A percentile compares a stretch with the other conserved stretches of the same genome.
Evolutionary conservation across 2,329 filamentous ascomycete species (phyloP).

Genomic region (Cadophora sp.): DNA sequence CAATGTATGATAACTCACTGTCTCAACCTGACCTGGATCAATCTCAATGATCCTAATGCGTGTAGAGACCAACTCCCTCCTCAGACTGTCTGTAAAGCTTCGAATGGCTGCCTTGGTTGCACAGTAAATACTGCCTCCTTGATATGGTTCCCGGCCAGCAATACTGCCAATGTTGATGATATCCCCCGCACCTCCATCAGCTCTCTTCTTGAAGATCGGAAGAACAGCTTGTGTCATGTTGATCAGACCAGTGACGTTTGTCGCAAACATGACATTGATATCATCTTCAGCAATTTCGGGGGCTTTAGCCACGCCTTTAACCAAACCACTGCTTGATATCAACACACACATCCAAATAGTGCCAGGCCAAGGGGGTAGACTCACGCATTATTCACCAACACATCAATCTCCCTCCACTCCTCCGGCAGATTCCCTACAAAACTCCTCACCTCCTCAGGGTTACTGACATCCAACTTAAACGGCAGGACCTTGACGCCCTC

Average conservation of each 20-base stretch:
- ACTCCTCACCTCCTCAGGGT: slow-evolving; percentile 71
- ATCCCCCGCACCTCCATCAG: slow-evolving; percentile 80
- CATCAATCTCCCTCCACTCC: slow-evolving; percentile 84
- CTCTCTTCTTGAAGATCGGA: slow-evolving; percentile 74
- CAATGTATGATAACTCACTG: slow-evolving; percentile 54
- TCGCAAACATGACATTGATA: slow-evolving; percentile 85
- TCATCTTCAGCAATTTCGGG: slow-evolving; percentile 84
- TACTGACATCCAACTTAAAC: slow-evolving; percentile 87
- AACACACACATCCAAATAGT: slow-evolving; percentile 21
- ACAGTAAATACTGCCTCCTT: slow-evolving; percentile 89
- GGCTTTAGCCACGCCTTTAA: slow-evolving; percentile 85
- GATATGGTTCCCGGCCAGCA: slow-evolving; percentile 86
- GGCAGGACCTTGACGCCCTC: slow-evolving; percentile 82
- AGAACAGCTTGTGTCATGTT: slow-evolving; percentile 95
- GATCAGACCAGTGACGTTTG: slow-evolving; percentile 94
- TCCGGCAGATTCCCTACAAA: slow-evolving; percentile 79
- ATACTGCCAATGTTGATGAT: slow-evolving; percentile 96
- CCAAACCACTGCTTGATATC: slow-evolving; percentile 70
- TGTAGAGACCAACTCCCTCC: slow-evolving; percentile 82
- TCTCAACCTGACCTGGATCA: slow-evolving; percentile 93
- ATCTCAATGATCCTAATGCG: slow-evolving; percentile 85
- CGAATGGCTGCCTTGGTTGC: slow-evolving; percentile 89
- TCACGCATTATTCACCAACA: slow-evolving; percentile 92
- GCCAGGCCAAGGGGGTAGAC: neutral
- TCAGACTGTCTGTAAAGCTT: slow-evolving; percentile 81